Evolutionary conservation across 129 eudicot species (phyloP).

Genomic region (Tagetes patula): DNA sequence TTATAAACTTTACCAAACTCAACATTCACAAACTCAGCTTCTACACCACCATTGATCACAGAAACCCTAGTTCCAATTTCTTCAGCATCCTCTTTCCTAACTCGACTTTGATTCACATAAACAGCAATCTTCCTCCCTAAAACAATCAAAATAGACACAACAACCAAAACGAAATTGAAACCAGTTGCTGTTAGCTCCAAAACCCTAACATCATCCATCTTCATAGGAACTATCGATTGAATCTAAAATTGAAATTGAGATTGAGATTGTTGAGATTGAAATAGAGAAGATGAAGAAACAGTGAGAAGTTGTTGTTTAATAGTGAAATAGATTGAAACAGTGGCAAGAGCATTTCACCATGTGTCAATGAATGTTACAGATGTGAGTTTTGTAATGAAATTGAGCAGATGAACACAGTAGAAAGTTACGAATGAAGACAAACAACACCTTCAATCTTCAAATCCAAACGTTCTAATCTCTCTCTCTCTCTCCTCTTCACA

Average conservation of each 20-base stretch:
- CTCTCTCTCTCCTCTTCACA: slow-evolving; percentile 19
- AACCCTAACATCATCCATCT: slow-evolving; percentile 30
- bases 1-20: slow-evolving; percentile 60
- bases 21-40: slow-evolving; percentile 38
- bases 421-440: slow-evolving; percentile 28
- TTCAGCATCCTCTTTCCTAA: slow-evolving; percentile 45
- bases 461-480: slow-evolving; percentile 6
- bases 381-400: slow-evolving; percentile 20
- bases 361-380: slow-evolving; percentile 29
- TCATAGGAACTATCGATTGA: slow-evolving; percentile 19
- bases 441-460: slow-evolving; percentile 24
- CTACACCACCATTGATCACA: slow-evolving; percentile 18
- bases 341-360: slow-evolving; percentile 40
- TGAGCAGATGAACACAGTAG: slow-evolving; percentile 11
- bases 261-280: too few species aligned
- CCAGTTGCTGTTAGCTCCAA: slow-evolving; percentile 59
- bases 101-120: slow-evolving; percentile 39
- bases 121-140: slow-evolving; percentile 44
- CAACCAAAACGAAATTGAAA: slow-evolving; percentile 55
- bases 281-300: too few species aligned
- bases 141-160: slow-evolving; percentile 48
- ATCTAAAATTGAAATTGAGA: background rate
- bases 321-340: background rate
- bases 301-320: too few species aligned
- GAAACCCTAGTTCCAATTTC: slow-evolving; percentile 38